A percentile compares a stretch with the other conserved stretches of the same genome.
Conservation (phyloP, 75 land plant species). For the Pseudotsuga menziesii region DNA sequence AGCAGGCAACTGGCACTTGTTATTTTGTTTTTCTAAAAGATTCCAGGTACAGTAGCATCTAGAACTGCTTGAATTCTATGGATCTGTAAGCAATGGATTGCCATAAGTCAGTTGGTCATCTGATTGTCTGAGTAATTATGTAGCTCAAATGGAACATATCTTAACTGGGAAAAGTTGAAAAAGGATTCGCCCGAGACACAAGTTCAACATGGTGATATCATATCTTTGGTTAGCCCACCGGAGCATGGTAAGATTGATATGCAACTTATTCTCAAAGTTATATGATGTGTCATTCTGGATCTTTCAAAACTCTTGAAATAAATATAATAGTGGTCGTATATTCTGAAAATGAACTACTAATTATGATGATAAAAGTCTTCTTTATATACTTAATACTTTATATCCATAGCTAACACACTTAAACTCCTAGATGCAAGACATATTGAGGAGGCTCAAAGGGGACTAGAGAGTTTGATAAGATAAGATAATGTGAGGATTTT, state of each 20-base stretch:
- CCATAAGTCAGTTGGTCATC: neutral
- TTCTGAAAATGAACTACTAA: neutral
- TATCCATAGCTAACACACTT: neutral
- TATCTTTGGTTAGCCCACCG: conserved; percentile 71
- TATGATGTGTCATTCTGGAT: neutral
- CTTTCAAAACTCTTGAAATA: neutral
- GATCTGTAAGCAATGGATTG: neutral
- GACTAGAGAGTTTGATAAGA: neutral
- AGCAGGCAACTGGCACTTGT: conserved; percentile 13
- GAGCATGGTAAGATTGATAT: conserved; percentile 65
- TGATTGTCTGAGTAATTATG: conserved; percentile 12
- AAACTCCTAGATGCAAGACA: neutral
- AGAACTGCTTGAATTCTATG: neutral
- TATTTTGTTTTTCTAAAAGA: conserved; percentile 60
- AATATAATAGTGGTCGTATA: neutral
- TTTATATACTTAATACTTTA: neutral
- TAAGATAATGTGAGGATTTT: too few relatives aligned
- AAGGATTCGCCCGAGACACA: conserved; percentile 49
- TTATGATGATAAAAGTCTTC: neutral
- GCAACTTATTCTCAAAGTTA: neutral
- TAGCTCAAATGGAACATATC: conserved; percentile 96
- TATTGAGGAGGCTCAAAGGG: neutral
- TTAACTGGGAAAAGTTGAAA: conserved; percentile 68
- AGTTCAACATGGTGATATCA: conserved; percentile 79
- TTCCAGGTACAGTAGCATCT: conserved; percentile 50